A percentile compares a stretch with the other conserved stretches of the same genome.
phyloP scores from a whole-genome alignment of 371 early-diverging fungal genomes.

The Mortierella sp. region DNA sequence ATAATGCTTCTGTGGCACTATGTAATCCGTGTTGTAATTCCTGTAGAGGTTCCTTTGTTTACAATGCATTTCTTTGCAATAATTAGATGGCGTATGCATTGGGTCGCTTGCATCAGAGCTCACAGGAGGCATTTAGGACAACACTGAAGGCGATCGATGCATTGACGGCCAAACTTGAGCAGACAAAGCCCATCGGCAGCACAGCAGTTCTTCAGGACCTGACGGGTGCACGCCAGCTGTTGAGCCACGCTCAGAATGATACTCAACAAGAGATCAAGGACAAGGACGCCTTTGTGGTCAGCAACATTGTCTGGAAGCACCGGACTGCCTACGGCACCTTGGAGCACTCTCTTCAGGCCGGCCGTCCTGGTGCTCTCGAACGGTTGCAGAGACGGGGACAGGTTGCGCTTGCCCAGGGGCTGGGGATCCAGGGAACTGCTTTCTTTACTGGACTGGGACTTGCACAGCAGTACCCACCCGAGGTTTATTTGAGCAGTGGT shows the following conservation, averaged over 20 bases:
- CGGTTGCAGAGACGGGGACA: conserved; percentile 54
- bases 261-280: conserved; percentile 47
- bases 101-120: conserved; percentile 49
- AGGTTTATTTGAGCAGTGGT: conserved; percentile 48
- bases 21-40: no score
- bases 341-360: conserved; percentile 22
- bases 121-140: conserved; percentile 50
- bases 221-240: conserved; percentile 25
- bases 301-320: conserved; percentile 53
- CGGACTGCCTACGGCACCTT: conserved; percentile 40
- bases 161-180: conserved; percentile 21
- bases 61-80: neutral
- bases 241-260: conserved; percentile 17
- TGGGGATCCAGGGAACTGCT: conserved; percentile 51
- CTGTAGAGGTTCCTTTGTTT: no score
- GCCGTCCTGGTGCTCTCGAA: conserved; percentile 41
- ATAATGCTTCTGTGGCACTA: neutral
- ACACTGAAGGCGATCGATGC: conserved; percentile 35
- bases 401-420: conserved; percentile 43
- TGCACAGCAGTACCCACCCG: conserved; percentile 55
- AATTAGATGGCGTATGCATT: conserved; percentile 50
- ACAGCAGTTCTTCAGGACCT: conserved; percentile 32
- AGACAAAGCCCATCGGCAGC: conserved; percentile 40
- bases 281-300: conserved; percentile 54
- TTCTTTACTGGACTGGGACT: conserved; percentile 41